Percentiles rank a stretch among this genome's conserved stretches.
These are phyloP conservation scores for Leptographium flavum DNA, from an alignment of 2,329 filamentous ascomycete species.

Conservation along the genomic window DNA sequence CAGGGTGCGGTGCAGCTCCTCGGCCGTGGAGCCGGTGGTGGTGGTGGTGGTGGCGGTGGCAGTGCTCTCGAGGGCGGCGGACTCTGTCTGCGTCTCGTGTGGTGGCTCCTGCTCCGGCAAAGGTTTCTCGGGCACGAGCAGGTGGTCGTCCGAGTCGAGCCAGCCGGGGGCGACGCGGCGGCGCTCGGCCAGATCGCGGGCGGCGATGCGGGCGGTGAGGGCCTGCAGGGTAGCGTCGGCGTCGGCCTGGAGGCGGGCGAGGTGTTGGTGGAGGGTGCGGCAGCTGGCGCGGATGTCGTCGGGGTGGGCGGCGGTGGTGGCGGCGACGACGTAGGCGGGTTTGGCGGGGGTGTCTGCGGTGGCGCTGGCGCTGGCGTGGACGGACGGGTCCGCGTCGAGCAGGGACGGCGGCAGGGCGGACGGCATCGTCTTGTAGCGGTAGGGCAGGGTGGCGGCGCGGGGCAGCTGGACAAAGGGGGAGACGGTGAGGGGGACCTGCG, in stretches of 20 bases:
- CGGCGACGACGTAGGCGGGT: constrained; percentile 61
- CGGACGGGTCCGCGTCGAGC: constrained; percentile 22
- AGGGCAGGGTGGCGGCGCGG: constrained; percentile 78
- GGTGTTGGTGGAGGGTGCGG: constrained; percentile 59
- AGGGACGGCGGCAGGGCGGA: constrained; percentile 67
- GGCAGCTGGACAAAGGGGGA: constrained; percentile 90
- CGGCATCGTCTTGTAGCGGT: constrained; percentile 85
- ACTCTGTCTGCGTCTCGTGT: not conserved
- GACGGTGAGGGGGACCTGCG: constrained; percentile 84
- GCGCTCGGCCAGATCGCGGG: constrained; percentile 64
- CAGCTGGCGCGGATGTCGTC: constrained; percentile 76
- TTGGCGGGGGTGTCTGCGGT: constrained; percentile 20
- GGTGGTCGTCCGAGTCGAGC: constrained; percentile 57
- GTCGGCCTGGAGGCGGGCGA: constrained; percentile 53
- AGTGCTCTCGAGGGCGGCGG: constrained; percentile 8
- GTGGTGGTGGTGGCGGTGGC: constrained; percentile 6
- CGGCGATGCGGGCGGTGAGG: constrained; percentile 53
- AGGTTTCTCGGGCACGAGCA: constrained; percentile 52
- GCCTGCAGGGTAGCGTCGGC: constrained; percentile 52
- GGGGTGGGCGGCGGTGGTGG: constrained; percentile 70
- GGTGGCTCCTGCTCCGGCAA: constrained; percentile 8
- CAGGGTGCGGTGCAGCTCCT: constrained; percentile 10
- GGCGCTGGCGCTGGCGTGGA: constrained; percentile 17
- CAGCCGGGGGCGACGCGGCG: constrained; percentile 65
- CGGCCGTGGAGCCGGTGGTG: constrained; percentile 4